Evolutionary conservation across 2,329 filamentous ascomycete species (phyloP).

Genomic region (Dendryphion nanum): DNA sequence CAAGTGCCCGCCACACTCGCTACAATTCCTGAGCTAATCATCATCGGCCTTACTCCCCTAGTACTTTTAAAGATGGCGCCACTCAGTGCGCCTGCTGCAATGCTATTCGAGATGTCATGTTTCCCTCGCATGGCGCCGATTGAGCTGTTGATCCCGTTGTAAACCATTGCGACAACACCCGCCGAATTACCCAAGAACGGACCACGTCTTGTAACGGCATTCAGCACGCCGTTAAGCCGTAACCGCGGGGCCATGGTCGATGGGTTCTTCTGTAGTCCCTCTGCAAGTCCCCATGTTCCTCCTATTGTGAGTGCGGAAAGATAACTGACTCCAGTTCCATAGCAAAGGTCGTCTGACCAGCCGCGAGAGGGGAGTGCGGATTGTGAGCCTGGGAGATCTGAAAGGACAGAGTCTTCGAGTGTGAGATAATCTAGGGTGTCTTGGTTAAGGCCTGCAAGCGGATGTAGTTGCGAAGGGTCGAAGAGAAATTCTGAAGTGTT

Average conservation of each 20-base stretch:
- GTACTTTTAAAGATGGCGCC: conserved; percentile 98
- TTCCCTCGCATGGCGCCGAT: conserved; percentile 41
- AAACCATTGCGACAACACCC: conserved; percentile 91
- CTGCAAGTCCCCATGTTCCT: conserved; percentile 87
- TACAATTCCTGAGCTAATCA: conserved; percentile 89
- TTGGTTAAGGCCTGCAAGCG: conserved; percentile 87
- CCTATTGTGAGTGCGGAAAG: conserved; percentile 81
- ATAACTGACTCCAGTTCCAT: conserved; percentile 94
- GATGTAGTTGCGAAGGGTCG: conserved; percentile 87
- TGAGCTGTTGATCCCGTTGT: conserved; percentile 67
- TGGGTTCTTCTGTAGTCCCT: conserved; percentile 74
- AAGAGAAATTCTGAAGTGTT: conserved; percentile 88
- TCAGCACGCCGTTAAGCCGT: conserved; percentile 89
- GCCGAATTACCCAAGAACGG: conserved; percentile 96
- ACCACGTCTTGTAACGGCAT: conserved; percentile 87
- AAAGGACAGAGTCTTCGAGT: conserved; percentile 87
- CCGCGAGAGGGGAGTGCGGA: conserved; percentile 91
- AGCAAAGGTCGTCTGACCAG: conserved; percentile 97
- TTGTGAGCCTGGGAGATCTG: conserved; percentile 79
- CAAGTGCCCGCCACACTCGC: conserved; percentile 81
- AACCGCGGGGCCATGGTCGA: conserved; percentile 80
- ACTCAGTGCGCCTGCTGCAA: conserved; percentile 80
- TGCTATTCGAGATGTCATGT: conserved; percentile 79
- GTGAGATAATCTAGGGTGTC: conserved; percentile 93
- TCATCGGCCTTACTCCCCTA: conserved; percentile 82